Evolutionary conservation across 371 early-diverging fungal species (phyloP).

Genomic region (Mucor racemosus): DNA sequence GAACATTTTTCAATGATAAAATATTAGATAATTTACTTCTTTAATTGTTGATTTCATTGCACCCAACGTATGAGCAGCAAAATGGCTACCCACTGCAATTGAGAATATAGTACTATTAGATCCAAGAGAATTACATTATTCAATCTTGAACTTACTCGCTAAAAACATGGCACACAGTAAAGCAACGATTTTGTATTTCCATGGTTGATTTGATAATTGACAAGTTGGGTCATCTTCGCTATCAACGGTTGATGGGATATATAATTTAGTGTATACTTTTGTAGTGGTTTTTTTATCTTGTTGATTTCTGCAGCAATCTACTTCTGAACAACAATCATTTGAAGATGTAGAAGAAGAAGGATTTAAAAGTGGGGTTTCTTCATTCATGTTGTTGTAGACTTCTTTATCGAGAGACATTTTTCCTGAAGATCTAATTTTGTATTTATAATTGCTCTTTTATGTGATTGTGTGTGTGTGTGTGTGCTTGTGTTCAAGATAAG

Average conservation of each 20-base stretch:
- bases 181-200: constrained; percentile 67
- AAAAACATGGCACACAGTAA: constrained; percentile 66
- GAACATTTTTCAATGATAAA: not conserved
- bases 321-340: constrained; percentile 12
- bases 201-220: constrained; percentile 50
- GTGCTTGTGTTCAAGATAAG: not conserved
- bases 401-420: constrained; percentile 5
- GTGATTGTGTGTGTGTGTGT: constrained; percentile 3
- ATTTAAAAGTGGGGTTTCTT: constrained; percentile 10
- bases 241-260: not conserved
- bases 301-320: constrained; percentile 14
- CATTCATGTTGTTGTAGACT: not conserved
- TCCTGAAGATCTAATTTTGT: not conserved
- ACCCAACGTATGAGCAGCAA: constrained; percentile 75
- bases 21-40: constrained; percentile 47
- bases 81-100: constrained; percentile 70
- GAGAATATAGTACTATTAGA: no score
- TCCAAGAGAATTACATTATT: no score
- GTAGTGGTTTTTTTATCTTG: not conserved
- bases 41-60: constrained; percentile 72
- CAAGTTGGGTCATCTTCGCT: constrained; percentile 32
- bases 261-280: constrained; percentile 5
- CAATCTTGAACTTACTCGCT: constrained; percentile 52
- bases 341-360: constrained; percentile 6
- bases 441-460: not conserved